These are phyloP conservation scores for Penicillium concentricum DNA, from an alignment of 2,329 filamentous ascomycete species.

Conservation along the genomic window DNA sequence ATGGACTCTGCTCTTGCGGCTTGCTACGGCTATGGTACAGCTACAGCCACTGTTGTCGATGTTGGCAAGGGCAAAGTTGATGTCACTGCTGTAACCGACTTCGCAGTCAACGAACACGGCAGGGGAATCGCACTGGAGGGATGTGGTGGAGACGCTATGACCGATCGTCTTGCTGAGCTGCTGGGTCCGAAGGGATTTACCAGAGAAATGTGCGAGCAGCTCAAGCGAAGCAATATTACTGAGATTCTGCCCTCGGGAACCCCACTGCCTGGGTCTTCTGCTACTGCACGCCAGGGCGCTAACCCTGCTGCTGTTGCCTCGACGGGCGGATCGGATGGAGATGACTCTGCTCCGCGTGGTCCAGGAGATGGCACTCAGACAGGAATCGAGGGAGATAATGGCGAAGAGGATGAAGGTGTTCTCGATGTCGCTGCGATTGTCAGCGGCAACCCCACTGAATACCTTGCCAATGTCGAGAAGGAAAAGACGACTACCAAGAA, in stretches of 20 bases:
- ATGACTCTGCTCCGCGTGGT: slow-evolving; percentile 48
- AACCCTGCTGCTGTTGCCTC: slow-evolving; percentile 59
- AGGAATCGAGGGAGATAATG: slow-evolving; percentile 49
- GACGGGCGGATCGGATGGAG: slow-evolving; percentile 50
- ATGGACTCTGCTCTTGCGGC: slow-evolving; percentile 87
- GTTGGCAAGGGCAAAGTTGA: slow-evolving; percentile 92
- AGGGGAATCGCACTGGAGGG: slow-evolving; percentile 60
- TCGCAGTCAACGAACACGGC: slow-evolving; percentile 68
- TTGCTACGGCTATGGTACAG: slow-evolving; percentile 74
- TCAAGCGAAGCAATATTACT: slow-evolving; percentile 63
- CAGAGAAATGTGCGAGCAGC: slow-evolving; percentile 63
- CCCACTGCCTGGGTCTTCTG: slow-evolving; percentile 53
- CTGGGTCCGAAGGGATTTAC: slow-evolving; percentile 59
- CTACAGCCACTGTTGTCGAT: slow-evolving; percentile 82
- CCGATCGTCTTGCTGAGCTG: slow-evolving; percentile 66
- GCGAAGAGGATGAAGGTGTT: slow-evolving; percentile 60
- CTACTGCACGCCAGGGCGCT: slow-evolving; percentile 39
- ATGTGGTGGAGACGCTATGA: slow-evolving; percentile 87
- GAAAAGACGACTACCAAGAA: slow-evolving; percentile 60
- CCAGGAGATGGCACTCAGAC: slow-evolving; percentile 57
- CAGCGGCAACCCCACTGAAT: slow-evolving; percentile 62
- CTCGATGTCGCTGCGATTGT: slow-evolving; percentile 66
- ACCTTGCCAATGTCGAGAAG: slow-evolving; percentile 61
- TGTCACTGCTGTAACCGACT: slow-evolving; percentile 85
- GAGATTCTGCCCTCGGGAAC: slow-evolving; percentile 59